Conservation (phyloP, 2,329 filamentous ascomycete species). For the Penicillium hordei region DNA sequence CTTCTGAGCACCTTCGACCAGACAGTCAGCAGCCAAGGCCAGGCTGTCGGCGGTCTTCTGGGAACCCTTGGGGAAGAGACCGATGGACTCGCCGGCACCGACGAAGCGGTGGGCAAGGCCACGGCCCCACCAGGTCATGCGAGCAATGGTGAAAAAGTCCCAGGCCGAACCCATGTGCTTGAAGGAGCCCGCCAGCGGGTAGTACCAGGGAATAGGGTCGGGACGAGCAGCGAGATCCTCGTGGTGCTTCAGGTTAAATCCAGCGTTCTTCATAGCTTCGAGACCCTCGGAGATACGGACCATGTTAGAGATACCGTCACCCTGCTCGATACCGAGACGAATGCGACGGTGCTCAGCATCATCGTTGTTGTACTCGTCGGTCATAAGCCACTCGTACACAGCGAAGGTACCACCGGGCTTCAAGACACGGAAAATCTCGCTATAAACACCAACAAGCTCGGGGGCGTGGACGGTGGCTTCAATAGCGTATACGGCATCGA, state of each 20-base stretch:
- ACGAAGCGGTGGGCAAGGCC: constrained; percentile 73
- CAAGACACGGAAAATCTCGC: constrained; percentile 88
- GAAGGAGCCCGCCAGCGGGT: constrained; percentile 81
- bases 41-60: constrained; percentile 94
- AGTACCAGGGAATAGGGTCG: constrained; percentile 87
- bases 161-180: constrained; percentile 76
- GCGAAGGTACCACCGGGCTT: constrained; percentile 96
- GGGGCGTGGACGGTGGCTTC: constrained; percentile 96
- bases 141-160: constrained; percentile 78
- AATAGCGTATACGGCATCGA: constrained; percentile 95
- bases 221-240: constrained; percentile 81
- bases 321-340: constrained; percentile 90
- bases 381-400: constrained; percentile 99
- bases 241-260: constrained; percentile 78
- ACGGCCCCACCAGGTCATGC: constrained; percentile 86
- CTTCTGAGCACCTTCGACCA: constrained; percentile 82
- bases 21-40: constrained; percentile 74
- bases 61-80: constrained; percentile 76
- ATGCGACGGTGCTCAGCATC: constrained; percentile 85
- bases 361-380: constrained; percentile 85
- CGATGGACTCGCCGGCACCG: constrained; percentile 70
- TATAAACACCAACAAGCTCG: constrained; percentile 85
- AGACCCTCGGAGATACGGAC: constrained; percentile 79
- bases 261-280: constrained; percentile 78
- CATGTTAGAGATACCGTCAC: constrained; percentile 98